A percentile compares a stretch with the other conserved stretches of the same genome.
These are phyloP conservation scores for Kondoa malvinella DNA, from an alignment of 768 basidiomycete species.

Conservation along the genomic window DNA sequence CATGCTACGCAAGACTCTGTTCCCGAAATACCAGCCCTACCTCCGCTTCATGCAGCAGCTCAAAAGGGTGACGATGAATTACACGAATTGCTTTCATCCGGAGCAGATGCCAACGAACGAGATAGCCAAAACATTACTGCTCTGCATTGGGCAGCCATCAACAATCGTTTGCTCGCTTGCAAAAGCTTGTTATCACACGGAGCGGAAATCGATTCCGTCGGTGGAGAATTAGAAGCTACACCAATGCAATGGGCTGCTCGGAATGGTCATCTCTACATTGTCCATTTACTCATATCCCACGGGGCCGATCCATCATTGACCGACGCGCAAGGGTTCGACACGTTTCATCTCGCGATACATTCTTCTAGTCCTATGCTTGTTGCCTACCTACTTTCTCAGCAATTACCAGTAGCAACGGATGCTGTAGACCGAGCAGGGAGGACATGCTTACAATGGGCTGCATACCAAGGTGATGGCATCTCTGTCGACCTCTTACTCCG, in stretches of 20 bases:
- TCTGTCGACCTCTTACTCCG: conserved; percentile 77
- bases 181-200: conserved; percentile 75
- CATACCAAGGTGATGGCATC: conserved; percentile 93
- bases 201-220: conserved; percentile 82
- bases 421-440: conserved; percentile 69
- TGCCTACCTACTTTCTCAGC: conserved; percentile 72
- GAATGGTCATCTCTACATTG: conserved; percentile 87
- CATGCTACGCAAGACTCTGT: background rate
- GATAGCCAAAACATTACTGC: conserved; percentile 49
- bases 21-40: conserved; percentile 4
- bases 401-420: conserved; percentile 66
- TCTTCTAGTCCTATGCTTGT: conserved; percentile 88
- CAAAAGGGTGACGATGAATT: conserved; percentile 66
- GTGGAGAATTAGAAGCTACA: conserved; percentile 84
- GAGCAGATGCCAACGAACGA: conserved; percentile 47
- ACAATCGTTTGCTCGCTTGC: conserved; percentile 78
- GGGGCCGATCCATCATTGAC: conserved; percentile 79
- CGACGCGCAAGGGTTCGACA: conserved; percentile 91
- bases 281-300: conserved; percentile 75
- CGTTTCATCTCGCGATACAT: conserved; percentile 80
- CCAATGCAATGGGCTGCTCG: conserved; percentile 97
- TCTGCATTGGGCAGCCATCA: conserved; percentile 96
- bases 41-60: conserved; percentile 38
- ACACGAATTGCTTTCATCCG: conserved; percentile 51
- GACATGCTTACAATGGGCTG: conserved; percentile 95